Conservation (phyloP, 352 stramenopile genomes). For the Globisporangium heterothallicum region DNA sequence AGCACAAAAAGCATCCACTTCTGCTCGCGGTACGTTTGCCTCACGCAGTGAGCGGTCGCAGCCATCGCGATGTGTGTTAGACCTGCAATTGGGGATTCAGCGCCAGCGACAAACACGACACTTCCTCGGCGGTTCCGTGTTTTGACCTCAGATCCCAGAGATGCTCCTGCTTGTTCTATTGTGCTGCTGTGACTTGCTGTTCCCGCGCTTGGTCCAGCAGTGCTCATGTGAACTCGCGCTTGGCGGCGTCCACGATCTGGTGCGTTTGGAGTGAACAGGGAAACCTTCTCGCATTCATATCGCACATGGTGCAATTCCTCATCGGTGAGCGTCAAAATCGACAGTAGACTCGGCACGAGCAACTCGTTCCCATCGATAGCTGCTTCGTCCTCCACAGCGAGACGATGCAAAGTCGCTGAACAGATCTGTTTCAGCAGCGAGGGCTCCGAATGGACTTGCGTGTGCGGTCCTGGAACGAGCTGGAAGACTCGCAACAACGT, state of each 20-base stretch:
- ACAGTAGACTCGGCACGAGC: conserved; percentile 51
- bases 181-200: background rate
- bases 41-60: conserved; percentile 40
- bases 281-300: conserved; percentile 74
- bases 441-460: background rate
- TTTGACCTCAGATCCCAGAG: background rate
- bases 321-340: conserved; percentile 47
- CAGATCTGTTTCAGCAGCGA: conserved; percentile 39
- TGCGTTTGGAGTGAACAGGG: conserved; percentile 24
- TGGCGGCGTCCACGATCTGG: background rate
- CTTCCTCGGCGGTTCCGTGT: conserved; percentile 2
- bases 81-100: background rate
- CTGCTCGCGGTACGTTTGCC: conserved; percentile 49
- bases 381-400: conserved; percentile 55
- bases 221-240: background rate
- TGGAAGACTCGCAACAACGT: conserved; percentile 45
- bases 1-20: conserved; percentile 71
- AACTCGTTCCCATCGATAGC: conserved; percentile 26
- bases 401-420: conserved; percentile 59
- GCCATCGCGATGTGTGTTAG: conserved; percentile 7
- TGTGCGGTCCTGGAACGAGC: conserved; percentile 3
- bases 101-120: background rate
- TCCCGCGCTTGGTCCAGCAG: background rate
- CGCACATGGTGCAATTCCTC: conserved; percentile 66
- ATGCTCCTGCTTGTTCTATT: background rate